phyloP scores from a whole-genome alignment of 345 rosid genomes.

The Noccaea bulbosa region DNA sequence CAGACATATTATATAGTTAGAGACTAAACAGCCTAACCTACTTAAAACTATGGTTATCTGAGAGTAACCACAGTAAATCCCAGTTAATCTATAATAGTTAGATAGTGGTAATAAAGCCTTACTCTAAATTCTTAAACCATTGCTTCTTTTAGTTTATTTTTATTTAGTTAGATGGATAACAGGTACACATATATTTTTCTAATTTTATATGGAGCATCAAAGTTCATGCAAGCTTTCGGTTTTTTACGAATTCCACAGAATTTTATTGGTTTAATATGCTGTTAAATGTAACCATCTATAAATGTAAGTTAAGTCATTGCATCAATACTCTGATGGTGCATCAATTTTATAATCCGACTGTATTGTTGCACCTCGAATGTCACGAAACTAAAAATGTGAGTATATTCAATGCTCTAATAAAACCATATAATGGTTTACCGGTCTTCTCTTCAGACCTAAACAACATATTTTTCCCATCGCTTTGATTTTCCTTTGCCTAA shows the following conservation, averaged over 20 bases:
- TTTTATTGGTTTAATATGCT: conserved; percentile 19
- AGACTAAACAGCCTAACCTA: conserved; percentile 27
- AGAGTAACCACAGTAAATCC: conserved; percentile 24
- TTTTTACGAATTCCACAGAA: neutral
- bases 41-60: neutral
- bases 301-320: conserved; percentile 15
- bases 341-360: conserved; percentile 24
- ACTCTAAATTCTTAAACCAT: neutral
- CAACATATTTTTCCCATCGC: conserved; percentile 8
- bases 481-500: conserved; percentile 4
- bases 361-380: conserved; percentile 25
- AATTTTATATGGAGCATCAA: conserved; percentile 25
- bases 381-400: neutral
- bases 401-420: conserved; percentile 5
- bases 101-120: conserved; percentile 7
- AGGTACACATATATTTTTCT: conserved; percentile 21
- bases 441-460: conserved; percentile 14
- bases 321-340: conserved; percentile 21
- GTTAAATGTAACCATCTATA: conserved; percentile 2
- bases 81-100: neutral
- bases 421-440: conserved; percentile 16
- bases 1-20: conserved; percentile 10
- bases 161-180: conserved; percentile 24
- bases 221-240: conserved; percentile 22
- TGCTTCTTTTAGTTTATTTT: neutral